Base-by-base conservation (phyloP, 352 stramenopile species). In the Globisporangium echinulatum region DNA sequence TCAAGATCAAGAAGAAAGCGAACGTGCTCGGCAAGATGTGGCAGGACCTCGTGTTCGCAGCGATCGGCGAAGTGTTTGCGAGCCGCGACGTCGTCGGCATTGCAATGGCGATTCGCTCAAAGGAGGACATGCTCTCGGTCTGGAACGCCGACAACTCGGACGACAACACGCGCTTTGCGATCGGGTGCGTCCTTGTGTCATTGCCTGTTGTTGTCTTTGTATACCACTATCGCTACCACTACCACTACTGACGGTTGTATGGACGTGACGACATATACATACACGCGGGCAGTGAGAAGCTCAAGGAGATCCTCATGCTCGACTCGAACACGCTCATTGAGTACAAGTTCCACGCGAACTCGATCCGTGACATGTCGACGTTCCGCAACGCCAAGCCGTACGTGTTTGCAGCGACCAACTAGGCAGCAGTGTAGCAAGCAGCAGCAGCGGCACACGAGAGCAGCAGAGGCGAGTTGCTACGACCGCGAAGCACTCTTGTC, bases 1-100 rank as follows among this genome's bases (percentile, higher is more conserved):
- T 97, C 63, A 96, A 96, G 75, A 96, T 97, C 70, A 96, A 97
- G 72, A 97, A 97, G 77, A 96, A 94, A 72, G 83, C 83, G 65
- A 95, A 94, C 57, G 89, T 97, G 58, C 76, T 97, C 10, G 88
- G 91, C 52, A 97, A 97, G 72, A 96, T 97, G 86, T 97, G 91
- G 91, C 90, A 97, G 71, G 91, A 97, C 68, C 77, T 97, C 49
- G 88, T 94, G 44, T 94, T 97, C 66, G 90, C 90, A 19, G 89
- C 87, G 49, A 87, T 97, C 62, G 91, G 91, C 58, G 91, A 97
- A 70, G 82, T 77, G 47, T 97, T 97, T 64, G 89, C 92, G 67
- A 72, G 96, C 63, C 83, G 88, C 19, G 90, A 96, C 69, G 91
- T 97, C 15, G 91, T 97, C 46, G 91, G 91, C 51, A 96, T 97